Base-by-base conservation (phyloP, 345 rosid species). In the Boechera retrofracta region DNA sequence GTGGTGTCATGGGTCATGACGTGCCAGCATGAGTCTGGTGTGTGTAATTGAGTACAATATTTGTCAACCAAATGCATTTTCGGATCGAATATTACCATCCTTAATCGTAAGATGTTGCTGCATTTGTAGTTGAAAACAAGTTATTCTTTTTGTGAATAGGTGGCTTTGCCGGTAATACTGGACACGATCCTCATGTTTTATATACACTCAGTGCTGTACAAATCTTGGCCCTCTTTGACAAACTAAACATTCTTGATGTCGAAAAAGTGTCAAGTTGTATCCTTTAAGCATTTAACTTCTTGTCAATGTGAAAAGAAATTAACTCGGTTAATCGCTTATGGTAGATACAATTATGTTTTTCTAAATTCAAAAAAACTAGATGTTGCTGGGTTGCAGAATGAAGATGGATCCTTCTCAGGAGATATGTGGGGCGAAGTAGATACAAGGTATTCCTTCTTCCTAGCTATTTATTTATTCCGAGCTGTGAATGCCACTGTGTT, bases 141-240 rank as follows among this genome's bases (percentile, higher is more conserved):
- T 21, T 21, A 21, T 21, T 21, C 24, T 21, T 41, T 47, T 64
- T 74, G 49, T 77, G 18, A 78, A 78, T 85, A 91, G 98, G 97
- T 66, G 98, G 98, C 7, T 95, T 92, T 89, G 85, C 89, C 10
- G 98, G 99, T 72, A 95, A 92, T 62, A 61, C 86, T 75, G 94
- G 97, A 57, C 97, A 90, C 66, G 96, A 91, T 67, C 96, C 96
- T 10, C 99, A 89, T 82, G 48, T 92, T 41, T 72, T 86, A 52
- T 88, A 86, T 71, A 91, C 98, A 28, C 86, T 95, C 21, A 92
- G 94, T 75, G 97, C 97, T 49, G 89, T 95, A 44, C 98, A 95
- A 77, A 89, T 90, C 49, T 73, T 89, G 79, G 24, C 24, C 24
- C 24, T 21, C 24, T 21, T 21, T 21, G 24, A 21, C 24, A 21